Percentiles rank a stretch among this genome's conserved stretches.
phyloP scores from a whole-genome alignment of 2,329 filamentous ascomycete genomes.

The Neofusicoccum sp. region DNA sequence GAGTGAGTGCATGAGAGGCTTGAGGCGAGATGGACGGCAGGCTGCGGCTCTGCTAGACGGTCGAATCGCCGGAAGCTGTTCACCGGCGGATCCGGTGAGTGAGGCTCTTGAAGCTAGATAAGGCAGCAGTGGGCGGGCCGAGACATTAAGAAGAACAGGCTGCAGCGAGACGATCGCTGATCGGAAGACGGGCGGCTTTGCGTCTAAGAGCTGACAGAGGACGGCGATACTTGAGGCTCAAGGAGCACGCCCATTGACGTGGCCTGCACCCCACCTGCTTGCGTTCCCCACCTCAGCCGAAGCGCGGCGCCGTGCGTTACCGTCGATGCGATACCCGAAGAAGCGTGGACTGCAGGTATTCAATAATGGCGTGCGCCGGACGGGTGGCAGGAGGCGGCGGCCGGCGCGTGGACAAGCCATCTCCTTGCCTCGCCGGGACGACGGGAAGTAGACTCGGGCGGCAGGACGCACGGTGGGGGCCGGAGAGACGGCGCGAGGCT shows the following conservation, averaged over 20 bases:
- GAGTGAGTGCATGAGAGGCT: not conserved
- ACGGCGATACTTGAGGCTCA: no score
- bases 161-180: not conserved
- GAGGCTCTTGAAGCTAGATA: not conserved
- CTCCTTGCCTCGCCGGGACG: not conserved
- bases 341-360: not conserved
- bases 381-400: not conserved
- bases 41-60: not conserved
- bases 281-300: not conserved
- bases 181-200: not conserved
- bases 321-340: not conserved
- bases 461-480: not conserved
- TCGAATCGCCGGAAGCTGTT: not conserved
- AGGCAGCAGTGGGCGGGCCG: not conserved
- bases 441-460: not conserved
- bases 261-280: constrained; percentile 5
- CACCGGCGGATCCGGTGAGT: not conserved
- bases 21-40: not conserved
- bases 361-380: not conserved
- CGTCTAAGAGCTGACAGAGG: not conserved
- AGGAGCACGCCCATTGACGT: not conserved
- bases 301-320: not conserved
- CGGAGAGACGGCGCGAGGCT: not conserved
- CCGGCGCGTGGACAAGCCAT: not conserved
- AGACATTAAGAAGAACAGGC: not conserved